Percentiles rank a stretch among this genome's conserved stretches.
Evolutionary conservation across 257 asterid species (phyloP).

Genomic region (Capsicum chinense): DNA sequence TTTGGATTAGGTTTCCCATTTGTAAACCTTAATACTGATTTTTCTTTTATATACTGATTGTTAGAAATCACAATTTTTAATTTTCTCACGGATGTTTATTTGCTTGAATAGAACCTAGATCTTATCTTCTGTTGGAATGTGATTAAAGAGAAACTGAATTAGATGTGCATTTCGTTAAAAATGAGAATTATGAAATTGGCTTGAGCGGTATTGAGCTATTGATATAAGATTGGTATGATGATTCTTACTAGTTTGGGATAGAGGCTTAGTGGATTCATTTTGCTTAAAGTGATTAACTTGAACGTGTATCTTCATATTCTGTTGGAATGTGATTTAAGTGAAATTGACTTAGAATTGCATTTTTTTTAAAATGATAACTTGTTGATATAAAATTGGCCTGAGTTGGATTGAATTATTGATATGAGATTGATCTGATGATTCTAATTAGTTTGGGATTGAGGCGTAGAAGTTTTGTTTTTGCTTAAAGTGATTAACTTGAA

Average conservation of each 20-base stretch:
- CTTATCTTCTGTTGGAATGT: no score
- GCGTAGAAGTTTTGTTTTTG: not conserved
- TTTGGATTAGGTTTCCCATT: conserved; percentile 6
- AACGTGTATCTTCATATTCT: not conserved
- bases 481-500: conserved; percentile 8
- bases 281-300: no score
- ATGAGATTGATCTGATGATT: not conserved
- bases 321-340: no score
- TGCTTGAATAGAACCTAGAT: no score
- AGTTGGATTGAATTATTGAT: not conserved
- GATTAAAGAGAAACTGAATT: no score
- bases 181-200: no score
- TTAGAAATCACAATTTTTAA: no score
- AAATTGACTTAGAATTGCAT: not conserved
- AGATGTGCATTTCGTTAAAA: no score
- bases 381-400: not conserved
- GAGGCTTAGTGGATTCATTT: no score
- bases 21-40: not conserved
- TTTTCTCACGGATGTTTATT: not conserved
- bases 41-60: not conserved
- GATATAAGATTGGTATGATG: no score
- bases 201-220: no score
- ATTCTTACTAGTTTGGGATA: no score
- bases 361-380: not conserved
- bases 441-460: not conserved